Conservation (phyloP, 208 protist genomes). For the Crithidia thermophila region DNA sequence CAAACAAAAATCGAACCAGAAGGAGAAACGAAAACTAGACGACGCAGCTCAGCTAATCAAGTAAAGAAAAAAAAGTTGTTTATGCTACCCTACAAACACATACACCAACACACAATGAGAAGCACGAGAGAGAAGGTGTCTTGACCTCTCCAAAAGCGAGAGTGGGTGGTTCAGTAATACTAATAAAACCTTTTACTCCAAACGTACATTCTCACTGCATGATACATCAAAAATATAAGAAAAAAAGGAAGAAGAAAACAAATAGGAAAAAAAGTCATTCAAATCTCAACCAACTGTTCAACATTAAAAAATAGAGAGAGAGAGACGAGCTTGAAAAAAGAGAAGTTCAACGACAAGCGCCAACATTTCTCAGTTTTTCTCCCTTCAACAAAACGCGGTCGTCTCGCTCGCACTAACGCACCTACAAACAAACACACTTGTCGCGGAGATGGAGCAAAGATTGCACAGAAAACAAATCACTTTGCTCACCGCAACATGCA, state of each 20-base stretch:
- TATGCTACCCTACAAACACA: slow-evolving; percentile 23
- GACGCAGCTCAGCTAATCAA: slow-evolving; percentile 11
- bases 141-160: neutral
- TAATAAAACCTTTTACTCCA: no score
- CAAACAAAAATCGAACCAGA: no score
- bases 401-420: neutral
- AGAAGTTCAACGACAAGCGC: no score
- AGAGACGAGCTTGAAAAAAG: no score
- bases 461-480: no score
- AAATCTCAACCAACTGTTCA: no score
- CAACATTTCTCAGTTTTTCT: neutral
- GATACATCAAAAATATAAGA: slow-evolving; percentile 11
- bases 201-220: neutral
- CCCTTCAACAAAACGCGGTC: neutral
- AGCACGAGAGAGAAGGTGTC: neutral
- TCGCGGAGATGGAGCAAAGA: no score
- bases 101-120: slow-evolving; percentile 2
- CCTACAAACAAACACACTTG: no score
- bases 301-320: no score
- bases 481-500: no score
- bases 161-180: no score
- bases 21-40: slow-evolving; percentile 7
- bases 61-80: slow-evolving; percentile 5
- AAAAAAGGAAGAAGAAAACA: slow-evolving; percentile 4
- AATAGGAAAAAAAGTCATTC: neutral